Conservation (phyloP, 2,329 filamentous ascomycete species). For the Neobulgaria alba region DNA sequence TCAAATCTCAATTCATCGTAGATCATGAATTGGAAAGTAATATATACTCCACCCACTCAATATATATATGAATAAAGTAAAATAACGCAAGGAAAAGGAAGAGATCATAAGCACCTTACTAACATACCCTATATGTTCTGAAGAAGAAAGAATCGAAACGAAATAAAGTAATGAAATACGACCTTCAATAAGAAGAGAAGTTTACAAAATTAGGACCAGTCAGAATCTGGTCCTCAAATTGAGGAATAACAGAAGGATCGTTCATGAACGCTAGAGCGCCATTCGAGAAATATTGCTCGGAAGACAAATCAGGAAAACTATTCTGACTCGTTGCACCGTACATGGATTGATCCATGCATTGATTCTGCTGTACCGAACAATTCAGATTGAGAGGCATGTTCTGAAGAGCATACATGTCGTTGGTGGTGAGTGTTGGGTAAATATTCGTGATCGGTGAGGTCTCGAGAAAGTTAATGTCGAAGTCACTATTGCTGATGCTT, state of each 20-base stretch:
- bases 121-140: constrained; percentile 11
- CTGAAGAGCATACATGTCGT: constrained; percentile 10
- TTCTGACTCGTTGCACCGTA: constrained; percentile 16
- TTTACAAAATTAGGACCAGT: constrained; percentile 5
- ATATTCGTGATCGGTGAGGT: constrained; percentile 6
- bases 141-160: not conserved
- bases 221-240: constrained; percentile 15
- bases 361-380: constrained; percentile 9
- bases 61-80: not conserved
- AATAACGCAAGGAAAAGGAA: not conserved
- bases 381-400: constrained; percentile 15
- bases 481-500: constrained; percentile 18
- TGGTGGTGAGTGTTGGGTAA: constrained; percentile 8
- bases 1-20: too few relatives aligned
- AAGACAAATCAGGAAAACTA: constrained; percentile 17
- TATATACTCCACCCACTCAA: not conserved
- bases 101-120: constrained; percentile 16
- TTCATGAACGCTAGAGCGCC: constrained; percentile 18
- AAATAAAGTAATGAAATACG: constrained; percentile 1
- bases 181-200: not conserved
- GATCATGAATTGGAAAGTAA: not conserved
- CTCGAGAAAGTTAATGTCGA: constrained; percentile 8
- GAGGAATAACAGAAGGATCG: constrained; percentile 13
- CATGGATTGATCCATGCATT: constrained; percentile 20
- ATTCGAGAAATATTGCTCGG: constrained; percentile 10